Base-by-base conservation (phyloP, 1,284 basidiomycete genomes). In the Ustilago trichophora region DNA sequence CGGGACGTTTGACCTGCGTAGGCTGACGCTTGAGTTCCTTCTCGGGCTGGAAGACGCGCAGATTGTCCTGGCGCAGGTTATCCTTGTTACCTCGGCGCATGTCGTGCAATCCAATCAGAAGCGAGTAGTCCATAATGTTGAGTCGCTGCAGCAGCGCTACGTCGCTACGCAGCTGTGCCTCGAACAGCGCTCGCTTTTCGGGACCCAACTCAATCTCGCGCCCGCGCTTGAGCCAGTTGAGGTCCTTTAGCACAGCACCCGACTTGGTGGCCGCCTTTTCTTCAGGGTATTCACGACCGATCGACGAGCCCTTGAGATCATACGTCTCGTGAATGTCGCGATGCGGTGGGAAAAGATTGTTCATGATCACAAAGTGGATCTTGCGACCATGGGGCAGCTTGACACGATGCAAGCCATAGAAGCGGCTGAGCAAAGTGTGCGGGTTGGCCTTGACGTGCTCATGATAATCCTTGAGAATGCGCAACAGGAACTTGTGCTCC, bases 311-410 rank as follows among this genome's bases (percentile, higher is more conserved):
- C 81, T 98, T 98, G 68, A 98, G 85, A 82, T 98, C 95, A 81
- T 91, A 98, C 27, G 94, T 96, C 85, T 98, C 95, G 83, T 98
- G 95, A 41, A 98, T 87, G 82, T 98, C 96, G 72, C 92, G 89
- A 83, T 98, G 95, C 0, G 95, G 91, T 0, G 95, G 95, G 84
- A 98, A 98, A 36, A 98, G 86, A 82, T 98, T 98, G 85, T 98
- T 98, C 94, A 98, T 98, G 83, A 98, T 96, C 52, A 98, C 93
- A 81, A 98, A 98, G 82, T 98, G 95, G 53, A 98, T 98, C 85
- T 98, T 98, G 47, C 87, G 86, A 0, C 95, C 95, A 19, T 88
- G 87, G 0, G 95, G 95, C 4, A 98, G 87, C 84, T 98, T 98
- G 71, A 98, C 95, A 49, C 95, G 90, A 78, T 98, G 95, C 12